phyloP scores from a whole-genome alignment of 768 basidiomycete species.

The Naematelia aurantialba region DNA sequence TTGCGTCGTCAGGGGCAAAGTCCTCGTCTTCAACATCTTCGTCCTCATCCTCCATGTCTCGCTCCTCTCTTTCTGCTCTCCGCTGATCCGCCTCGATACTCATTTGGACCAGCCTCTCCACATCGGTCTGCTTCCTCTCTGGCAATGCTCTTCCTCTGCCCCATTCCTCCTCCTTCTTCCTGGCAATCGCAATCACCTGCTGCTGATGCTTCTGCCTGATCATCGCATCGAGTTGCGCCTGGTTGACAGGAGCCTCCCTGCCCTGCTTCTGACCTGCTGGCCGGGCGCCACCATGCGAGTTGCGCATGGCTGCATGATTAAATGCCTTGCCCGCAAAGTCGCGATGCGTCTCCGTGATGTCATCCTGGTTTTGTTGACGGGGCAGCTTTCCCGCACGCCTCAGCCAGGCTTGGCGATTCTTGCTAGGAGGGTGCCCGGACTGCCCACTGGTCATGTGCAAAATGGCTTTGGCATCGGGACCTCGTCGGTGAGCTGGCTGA shows the following conservation, averaged over 20 bases:
- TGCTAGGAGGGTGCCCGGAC: slow-evolving; percentile 13
- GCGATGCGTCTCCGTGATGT: slow-evolving; percentile 27
- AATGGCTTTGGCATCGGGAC: slow-evolving; percentile 26
- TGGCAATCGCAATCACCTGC: slow-evolving; percentile 12
- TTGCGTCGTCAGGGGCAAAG: no score
- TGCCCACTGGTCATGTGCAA: slow-evolving; percentile 8
- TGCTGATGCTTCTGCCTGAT: slow-evolving; percentile 13
- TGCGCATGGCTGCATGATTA: slow-evolving; percentile 20
- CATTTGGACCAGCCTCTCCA: no score
- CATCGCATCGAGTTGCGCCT: slow-evolving; percentile 5
- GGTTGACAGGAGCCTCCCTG: slow-evolving; percentile 16
- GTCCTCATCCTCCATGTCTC: slow-evolving; percentile 13
- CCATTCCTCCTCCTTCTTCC: slow-evolving; percentile 29
- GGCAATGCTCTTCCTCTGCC: slow-evolving; percentile 25
- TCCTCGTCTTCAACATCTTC: slow-evolving; percentile 24
- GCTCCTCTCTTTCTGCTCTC: slow-evolving; percentile 1
- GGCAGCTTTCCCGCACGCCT: slow-evolving; percentile 20
- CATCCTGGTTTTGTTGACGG: slow-evolving; percentile 7
- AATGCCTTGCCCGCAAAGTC: slow-evolving; percentile 28
- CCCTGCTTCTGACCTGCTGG: slow-evolving; percentile 31
- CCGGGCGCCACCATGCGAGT: slow-evolving; percentile 22
- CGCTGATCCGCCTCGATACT: slow-evolving; percentile 8
- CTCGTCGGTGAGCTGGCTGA: slow-evolving; percentile 1
- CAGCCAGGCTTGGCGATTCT: slow-evolving; percentile 16
- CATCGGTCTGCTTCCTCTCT: slow-evolving; percentile 18